These are phyloP conservation scores for Fusarium bulbicola DNA, from an alignment of 2,329 filamentous ascomycete genomes.

Conservation along the genomic window DNA sequence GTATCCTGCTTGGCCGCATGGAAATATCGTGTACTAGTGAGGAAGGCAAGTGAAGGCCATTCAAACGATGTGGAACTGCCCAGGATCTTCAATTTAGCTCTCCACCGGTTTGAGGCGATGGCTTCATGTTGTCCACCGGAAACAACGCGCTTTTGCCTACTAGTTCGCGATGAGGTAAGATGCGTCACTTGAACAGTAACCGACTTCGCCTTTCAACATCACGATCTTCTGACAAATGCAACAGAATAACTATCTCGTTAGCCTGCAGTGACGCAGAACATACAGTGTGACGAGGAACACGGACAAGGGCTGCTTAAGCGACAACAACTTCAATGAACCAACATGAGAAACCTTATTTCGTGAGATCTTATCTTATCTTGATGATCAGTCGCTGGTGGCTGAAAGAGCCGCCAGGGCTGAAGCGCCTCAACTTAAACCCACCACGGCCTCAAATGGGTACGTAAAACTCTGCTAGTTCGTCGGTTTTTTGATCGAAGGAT, in stretches of 20 bases:
- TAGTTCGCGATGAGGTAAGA: not conserved
- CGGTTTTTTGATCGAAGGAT: not conserved
- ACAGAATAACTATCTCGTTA: not conserved
- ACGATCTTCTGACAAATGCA: not conserved
- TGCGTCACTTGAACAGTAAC: not conserved
- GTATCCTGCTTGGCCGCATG: not conserved
- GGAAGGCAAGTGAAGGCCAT: too few relatives aligned
- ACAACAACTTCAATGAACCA: not conserved
- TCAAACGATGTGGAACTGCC: not conserved
- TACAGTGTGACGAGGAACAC: not conserved
- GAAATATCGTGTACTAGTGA: not conserved
- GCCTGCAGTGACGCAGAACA: not conserved
- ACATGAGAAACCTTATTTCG: not conserved
- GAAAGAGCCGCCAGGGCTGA: constrained; percentile 6
- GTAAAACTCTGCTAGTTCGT: not conserved
- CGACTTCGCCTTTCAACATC: not conserved
- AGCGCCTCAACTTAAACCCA: constrained; percentile 7
- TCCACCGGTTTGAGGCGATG: not conserved
- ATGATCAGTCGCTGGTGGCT: not conserved
- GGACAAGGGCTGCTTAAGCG: not conserved
- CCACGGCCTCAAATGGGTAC: not conserved
- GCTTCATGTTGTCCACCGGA: not conserved
- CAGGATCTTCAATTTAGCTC: not conserved
- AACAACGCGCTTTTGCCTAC: not conserved
- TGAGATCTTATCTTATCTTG: constrained; percentile 23